These are phyloP conservation scores for Nakaseomyces nivariensis DNA, from an alignment of 1,139 yeast genomes.

Conservation along the genomic window DNA sequence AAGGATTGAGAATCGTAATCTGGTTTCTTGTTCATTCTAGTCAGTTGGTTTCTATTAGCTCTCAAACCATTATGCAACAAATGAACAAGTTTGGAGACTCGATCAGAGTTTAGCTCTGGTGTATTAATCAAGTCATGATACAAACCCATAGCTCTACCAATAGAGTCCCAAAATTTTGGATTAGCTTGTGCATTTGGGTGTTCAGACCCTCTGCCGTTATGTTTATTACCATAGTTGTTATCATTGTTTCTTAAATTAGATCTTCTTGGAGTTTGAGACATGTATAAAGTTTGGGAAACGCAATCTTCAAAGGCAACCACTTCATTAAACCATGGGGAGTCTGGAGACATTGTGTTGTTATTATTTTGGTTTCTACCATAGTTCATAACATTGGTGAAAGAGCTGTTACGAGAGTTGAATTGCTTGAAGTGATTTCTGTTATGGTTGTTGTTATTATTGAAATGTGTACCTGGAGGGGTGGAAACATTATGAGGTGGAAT, in stretches of 20 bases:
- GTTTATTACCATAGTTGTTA: background rate
- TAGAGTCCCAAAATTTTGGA: constrained; percentile 38
- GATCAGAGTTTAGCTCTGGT: constrained; percentile 36
- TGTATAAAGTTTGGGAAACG: constrained; percentile 32
- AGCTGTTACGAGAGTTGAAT: constrained; percentile 2
- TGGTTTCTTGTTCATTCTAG: constrained; percentile 43
- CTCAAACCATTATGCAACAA: constrained; percentile 41
- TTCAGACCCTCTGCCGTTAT: constrained; percentile 10
- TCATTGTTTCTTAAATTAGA: constrained; percentile 15
- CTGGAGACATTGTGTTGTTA: constrained; percentile 17
- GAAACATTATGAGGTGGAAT: background rate
- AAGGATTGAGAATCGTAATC: constrained; percentile 46
- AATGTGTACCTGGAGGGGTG: constrained; percentile 2
- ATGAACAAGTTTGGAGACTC: constrained; percentile 39
- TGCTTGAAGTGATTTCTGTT: constrained; percentile 4
- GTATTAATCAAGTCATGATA: constrained; percentile 36
- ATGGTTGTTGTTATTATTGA: constrained; percentile 5
- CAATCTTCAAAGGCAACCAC: constrained; percentile 40
- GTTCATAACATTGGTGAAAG: constrained; percentile 25
- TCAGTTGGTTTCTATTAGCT: constrained; percentile 40
- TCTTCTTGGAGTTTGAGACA: constrained; percentile 30
- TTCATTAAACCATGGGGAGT: constrained; percentile 36
- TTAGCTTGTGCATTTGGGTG: constrained; percentile 24
- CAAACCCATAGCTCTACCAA: constrained; percentile 38
- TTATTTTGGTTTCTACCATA: constrained; percentile 1